Evolutionary conservation across 1,284 basidiomycete genomes (phyloP).

Genomic region (Cryptococcus amylolentus): DNA sequence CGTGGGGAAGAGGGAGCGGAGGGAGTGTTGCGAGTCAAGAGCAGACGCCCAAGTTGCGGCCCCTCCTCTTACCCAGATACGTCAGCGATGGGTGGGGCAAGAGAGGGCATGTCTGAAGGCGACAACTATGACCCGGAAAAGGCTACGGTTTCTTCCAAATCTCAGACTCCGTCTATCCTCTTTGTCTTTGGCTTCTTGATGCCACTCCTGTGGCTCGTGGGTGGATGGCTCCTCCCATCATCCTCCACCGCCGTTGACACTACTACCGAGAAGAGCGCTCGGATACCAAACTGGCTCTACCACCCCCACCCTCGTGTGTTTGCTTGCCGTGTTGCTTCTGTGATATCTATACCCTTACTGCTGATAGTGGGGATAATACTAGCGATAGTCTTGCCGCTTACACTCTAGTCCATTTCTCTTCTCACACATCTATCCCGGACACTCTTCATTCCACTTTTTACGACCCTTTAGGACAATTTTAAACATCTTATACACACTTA

Average conservation of each 20-base stretch:
- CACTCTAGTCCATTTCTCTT: background rate
- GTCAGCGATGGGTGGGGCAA: constrained; percentile 1
- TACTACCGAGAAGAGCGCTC: background rate
- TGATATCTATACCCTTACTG: background rate
- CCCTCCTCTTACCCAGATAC: constrained; percentile 13
- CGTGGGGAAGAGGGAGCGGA: constrained; percentile 3
- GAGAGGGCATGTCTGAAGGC: background rate
- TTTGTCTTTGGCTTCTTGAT: constrained; percentile 15
- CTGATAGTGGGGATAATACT: background rate
- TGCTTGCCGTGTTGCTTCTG: background rate
- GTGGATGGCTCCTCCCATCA: constrained; percentile 8
- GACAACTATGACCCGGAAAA: constrained; percentile 8
- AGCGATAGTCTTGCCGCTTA: background rate
- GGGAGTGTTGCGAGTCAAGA: constrained; percentile 4
- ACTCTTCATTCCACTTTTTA: too few relatives aligned
- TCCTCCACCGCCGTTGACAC: background rate
- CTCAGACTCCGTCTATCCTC: constrained; percentile 6
- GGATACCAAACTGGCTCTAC: background rate
- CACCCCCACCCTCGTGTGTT: background rate
- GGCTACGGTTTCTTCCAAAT: background rate
- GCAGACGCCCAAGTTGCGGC: constrained; percentile 15
- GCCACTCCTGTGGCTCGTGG: constrained; percentile 14
- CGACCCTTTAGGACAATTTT: too few relatives aligned
- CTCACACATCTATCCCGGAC: too few relatives aligned
- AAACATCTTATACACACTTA: too few relatives aligned